Percentiles rank a stretch among this genome's conserved stretches.
These are phyloP conservation scores for Arctium lappa DNA, from an alignment of 129 eudicot genomes.

Conservation along the genomic window DNA sequence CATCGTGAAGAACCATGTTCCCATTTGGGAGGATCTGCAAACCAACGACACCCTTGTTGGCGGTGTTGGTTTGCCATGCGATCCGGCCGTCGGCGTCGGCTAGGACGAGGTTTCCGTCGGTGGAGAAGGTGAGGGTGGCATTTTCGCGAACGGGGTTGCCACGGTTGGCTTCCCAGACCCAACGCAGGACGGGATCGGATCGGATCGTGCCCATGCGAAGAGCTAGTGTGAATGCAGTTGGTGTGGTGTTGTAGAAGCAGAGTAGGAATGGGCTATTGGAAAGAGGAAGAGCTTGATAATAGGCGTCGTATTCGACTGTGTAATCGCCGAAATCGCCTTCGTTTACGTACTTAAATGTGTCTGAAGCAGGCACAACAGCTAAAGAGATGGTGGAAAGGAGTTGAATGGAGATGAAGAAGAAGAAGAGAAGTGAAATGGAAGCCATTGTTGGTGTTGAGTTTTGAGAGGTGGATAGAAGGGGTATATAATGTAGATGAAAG, in stretches of 20 bases:
- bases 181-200: constrained; percentile 36
- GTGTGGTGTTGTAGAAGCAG: constrained; percentile 61
- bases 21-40: constrained; percentile 47
- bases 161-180: constrained; percentile 75
- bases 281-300: constrained; percentile 27
- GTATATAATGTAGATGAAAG: neutral
- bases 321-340: constrained; percentile 44
- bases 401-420: constrained; percentile 13
- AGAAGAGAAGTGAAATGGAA: constrained; percentile 6
- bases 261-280: constrained; percentile 41
- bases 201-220: constrained; percentile 41
- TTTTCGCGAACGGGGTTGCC: constrained; percentile 44
- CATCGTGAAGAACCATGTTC: constrained; percentile 56
- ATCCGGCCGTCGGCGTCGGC: constrained; percentile 43
- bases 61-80: constrained; percentile 56
- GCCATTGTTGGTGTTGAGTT: constrained; percentile 18
- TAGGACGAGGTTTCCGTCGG: constrained; percentile 53
- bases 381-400: constrained; percentile 16
- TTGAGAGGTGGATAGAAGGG: neutral
- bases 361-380: constrained; percentile 38
- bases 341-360: constrained; percentile 39
- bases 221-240: constrained; percentile 42
- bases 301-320: constrained; percentile 37
- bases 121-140: constrained; percentile 42
- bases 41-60: constrained; percentile 56